These are phyloP conservation scores for Thraustochytrium sp. DNA, from an alignment of 352 stramenopile genomes.

Conservation along the genomic window DNA sequence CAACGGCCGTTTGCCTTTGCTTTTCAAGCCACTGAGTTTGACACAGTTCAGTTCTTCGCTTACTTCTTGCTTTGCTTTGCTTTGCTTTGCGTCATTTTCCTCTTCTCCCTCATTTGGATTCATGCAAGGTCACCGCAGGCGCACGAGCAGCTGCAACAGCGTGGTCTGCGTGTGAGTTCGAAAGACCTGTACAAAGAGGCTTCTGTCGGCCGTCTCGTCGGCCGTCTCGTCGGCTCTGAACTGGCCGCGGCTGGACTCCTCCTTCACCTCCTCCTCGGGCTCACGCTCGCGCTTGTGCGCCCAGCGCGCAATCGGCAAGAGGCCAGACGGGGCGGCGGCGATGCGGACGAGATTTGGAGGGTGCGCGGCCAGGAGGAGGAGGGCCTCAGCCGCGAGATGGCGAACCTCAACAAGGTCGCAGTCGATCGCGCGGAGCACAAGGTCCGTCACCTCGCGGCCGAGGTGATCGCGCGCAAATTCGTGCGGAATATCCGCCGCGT, in stretches of 20 bases:
- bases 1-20: neutral
- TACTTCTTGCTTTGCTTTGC: too few species aligned
- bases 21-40: neutral
- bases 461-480: neutral
- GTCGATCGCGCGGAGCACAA: neutral
- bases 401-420: neutral
- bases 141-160: neutral
- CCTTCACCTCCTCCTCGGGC: too few species aligned
- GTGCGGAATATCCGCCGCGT: neutral
- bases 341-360: neutral
- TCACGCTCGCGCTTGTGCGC: neutral
- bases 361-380: neutral
- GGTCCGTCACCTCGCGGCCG: neutral
- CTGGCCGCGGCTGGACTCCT: too few species aligned
- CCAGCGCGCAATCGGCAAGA: neutral
- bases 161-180: neutral
- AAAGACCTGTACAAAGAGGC: neutral
- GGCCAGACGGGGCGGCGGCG: neutral
- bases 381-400: neutral
- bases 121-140: neutral
- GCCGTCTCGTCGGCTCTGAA: too few species aligned
- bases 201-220: too few species aligned
- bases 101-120: neutral
- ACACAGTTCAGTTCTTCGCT: too few species aligned
- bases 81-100: too few species aligned